Evolutionary conservation across 2,329 filamentous ascomycete species (phyloP), one percentile per base, ranked within the genome.

Genomic region (Penicillium italicum): DNA sequence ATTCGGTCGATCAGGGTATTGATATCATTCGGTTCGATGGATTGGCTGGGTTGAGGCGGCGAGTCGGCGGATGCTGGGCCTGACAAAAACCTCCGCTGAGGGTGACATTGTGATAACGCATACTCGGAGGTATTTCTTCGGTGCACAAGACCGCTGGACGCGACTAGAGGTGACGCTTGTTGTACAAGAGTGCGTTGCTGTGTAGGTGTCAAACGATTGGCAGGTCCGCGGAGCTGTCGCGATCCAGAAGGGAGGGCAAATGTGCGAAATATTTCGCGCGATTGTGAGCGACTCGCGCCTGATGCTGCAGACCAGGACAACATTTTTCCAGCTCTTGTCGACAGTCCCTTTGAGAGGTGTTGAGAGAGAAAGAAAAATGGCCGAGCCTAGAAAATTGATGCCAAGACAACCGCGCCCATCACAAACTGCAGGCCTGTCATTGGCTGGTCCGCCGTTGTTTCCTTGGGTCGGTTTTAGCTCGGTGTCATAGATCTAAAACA

Each of bases 1-100:
- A 76, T 74, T 45, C 64, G 66, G 45, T 76, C 73, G 41, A 76
- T 69, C 53, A 76, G 53, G 20, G 42, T 59, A 53, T 72, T 74
- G 47, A 76, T 62, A 11, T 62, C 61, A 38, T 70, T 69, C 55
- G 69, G 26, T 64, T 60, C 47, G 56, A 48, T 33, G 56, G 52
- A 14, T 40, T 62, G 60, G 37, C 61, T 59, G 34, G 59, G 50
- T 28, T 60, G 51, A 20, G 57, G 47, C n/a, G 52, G 55, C 30
- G 42, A 48, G 37, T 66, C 59, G 28, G 58, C 53, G 30, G 60
- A 22, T 11, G 62, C 55, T 9, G 54, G 57, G 26, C 66, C 67
- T 16, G 70, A 69, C 6, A 63, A 44, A 41, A 62, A 50, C 50
- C 70, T 62, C 46, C 56, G 61, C 18, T 56, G 60, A 43, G 59